Evolutionary conservation across 164 flowering plant species (phyloP).

Genomic region (Houttuynia cordata): DNA sequence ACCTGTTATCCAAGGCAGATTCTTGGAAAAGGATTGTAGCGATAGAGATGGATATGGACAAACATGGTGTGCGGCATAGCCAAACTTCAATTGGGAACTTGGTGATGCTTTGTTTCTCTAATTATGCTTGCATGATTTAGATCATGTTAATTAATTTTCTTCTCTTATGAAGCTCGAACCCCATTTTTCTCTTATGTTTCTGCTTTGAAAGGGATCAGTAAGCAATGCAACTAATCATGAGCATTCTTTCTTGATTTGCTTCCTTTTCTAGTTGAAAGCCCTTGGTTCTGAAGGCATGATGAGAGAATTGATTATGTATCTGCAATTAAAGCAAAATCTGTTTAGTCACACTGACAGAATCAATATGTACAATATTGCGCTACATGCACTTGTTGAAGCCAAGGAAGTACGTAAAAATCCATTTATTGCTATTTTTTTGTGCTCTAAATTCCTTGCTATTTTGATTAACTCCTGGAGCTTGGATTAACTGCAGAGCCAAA

Average conservation of each 20-base stretch:
- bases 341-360: slow-evolving; percentile 19
- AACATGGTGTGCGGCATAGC: slow-evolving; percentile 60
- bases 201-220: not conserved
- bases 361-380: slow-evolving; percentile 42
- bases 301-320: slow-evolving; percentile 38
- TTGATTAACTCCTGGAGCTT: not conserved
- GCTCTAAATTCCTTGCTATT: not conserved
- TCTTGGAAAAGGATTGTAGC: slow-evolving; percentile 49
- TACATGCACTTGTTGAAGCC: slow-evolving; percentile 64
- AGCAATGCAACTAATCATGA: not conserved
- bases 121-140: not conserved
- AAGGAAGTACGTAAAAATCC: slow-evolving; percentile 40
- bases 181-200: not conserved
- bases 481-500: slow-evolving; percentile 39
- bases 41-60: slow-evolving; percentile 64
- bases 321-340: slow-evolving; percentile 32
- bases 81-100: slow-evolving; percentile 45
- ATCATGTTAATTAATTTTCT: too few species aligned
- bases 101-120: slow-evolving; percentile 27
- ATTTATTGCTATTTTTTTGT: not conserved
- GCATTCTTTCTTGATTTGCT: not conserved
- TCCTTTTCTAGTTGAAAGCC: slow-evolving; percentile 48
- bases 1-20: slow-evolving; percentile 44
- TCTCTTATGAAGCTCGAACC: too few species aligned
- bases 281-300: slow-evolving; percentile 80